Evolutionary conservation across 129 eudicot genomes (phyloP), one percentile per base, ranked within the genome.

Genomic region (Helianthus tuberosus): DNA sequence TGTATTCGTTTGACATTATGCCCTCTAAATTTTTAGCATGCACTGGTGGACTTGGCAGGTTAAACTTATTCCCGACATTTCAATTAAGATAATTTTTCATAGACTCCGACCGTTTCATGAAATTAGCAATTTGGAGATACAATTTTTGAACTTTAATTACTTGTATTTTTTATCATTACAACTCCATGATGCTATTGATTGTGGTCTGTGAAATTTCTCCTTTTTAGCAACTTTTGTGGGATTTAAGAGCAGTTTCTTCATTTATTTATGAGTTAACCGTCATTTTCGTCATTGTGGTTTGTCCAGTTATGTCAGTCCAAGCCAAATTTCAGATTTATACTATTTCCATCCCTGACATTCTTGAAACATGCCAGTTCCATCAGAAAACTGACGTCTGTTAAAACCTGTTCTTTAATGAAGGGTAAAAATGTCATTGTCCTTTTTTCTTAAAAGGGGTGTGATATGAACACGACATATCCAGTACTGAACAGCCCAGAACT

Each of bases 1-100:
- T 92, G 41, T 81, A 75, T 66, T 87, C 96, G 47, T 89, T 92
- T 75, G 87, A 85, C 29, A 11, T 79, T 51, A 51, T 84, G 73
- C 96, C 96, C 15, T 77, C 96, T n/a, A 89, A 78, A 71, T 89
- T 79, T 51, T 66, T 89, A 72, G 74, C 91, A 73, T 92, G 98
- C 79, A 84, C 92, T 0, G 96, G 98, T 65, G 87, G 84, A 68
- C 70, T 64, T 55, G 81, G 79, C 82, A 89, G 94, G 98, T 92
- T 81, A 70, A 41, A 5, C 80, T 23, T 43, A 25, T 70, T 36
- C 51, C 35, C 13, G 46, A 54, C 55, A 65, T 66, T 27, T 27
- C 38, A 53, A 15, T 39, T 16, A 38, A 43, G 16, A 49, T 64
- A 41, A 16, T 49, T 38, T 23, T 23, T 52, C 25, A 16, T 39